Conservation (phyloP, 805 yeast genomes). For the Metschnikowia matae region DNA sequence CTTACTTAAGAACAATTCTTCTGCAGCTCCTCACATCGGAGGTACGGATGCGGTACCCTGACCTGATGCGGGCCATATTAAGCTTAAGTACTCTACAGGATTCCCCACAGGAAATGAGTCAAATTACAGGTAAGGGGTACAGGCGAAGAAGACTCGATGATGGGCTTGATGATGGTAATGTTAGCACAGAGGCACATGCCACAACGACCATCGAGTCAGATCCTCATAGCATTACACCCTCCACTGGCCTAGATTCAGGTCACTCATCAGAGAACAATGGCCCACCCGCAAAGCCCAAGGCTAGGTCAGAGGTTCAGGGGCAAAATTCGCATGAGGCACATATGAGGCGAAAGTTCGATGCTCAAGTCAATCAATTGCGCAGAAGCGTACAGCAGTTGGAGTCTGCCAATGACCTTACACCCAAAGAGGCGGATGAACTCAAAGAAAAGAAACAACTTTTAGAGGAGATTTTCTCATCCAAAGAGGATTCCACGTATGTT, state of each 20-base stretch:
- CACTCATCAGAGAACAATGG: neutral
- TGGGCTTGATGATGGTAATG: neutral
- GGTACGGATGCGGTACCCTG: conserved; percentile 4
- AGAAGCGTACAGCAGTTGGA: conserved; percentile 3
- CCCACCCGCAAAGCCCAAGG: neutral
- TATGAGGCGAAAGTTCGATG: conserved; percentile 7
- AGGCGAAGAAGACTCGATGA: conserved; percentile 4
- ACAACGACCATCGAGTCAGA: neutral
- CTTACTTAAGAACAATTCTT: neutral
- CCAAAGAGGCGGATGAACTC: conserved; percentile 11
- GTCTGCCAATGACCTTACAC: conserved; percentile 8
- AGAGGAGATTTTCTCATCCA: conserved; percentile 1
- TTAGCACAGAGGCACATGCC: neutral
- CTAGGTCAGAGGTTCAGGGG: neutral
- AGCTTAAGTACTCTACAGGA: too few species aligned
- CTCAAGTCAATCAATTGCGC: conserved; percentile 1
- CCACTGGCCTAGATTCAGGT: neutral
- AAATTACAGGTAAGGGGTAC: conserved; percentile 5
- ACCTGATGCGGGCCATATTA: neutral
- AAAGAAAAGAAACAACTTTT: conserved; percentile 12
- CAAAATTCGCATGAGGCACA: neutral
- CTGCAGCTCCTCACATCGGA: neutral
- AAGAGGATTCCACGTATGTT: neutral
- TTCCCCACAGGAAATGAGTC: neutral
- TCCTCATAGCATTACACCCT: neutral